phyloP scores from a whole-genome alignment of 2,329 filamentous ascomycete genomes.

The Trematosphaeria pertusa region DNA sequence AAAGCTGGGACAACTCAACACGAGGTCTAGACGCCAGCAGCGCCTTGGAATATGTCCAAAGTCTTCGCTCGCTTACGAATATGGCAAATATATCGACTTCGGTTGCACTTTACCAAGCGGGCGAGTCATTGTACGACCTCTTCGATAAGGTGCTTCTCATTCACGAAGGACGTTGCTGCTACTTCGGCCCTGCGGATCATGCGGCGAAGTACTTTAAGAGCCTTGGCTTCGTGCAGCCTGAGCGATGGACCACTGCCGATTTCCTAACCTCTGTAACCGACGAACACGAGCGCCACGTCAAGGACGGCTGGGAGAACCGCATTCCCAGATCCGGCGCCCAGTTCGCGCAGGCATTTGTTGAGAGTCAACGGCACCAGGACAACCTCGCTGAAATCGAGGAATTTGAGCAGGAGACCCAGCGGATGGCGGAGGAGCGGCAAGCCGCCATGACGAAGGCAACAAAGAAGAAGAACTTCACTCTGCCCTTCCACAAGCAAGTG shows the following conservation, averaged over 20 bases:
- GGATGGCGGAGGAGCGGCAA: constrained; percentile 38
- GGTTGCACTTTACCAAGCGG: constrained; percentile 76
- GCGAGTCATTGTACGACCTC: constrained; percentile 47
- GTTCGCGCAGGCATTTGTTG: constrained; percentile 56
- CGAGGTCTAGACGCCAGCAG: constrained; percentile 76
- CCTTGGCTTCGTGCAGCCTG: constrained; percentile 71
- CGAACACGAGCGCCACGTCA: constrained; percentile 63
- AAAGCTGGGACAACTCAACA: constrained; percentile 67
- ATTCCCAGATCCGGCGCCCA: constrained; percentile 63
- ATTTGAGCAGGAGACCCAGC: constrained; percentile 44
- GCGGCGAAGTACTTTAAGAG: constrained; percentile 71
- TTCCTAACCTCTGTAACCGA: constrained; percentile 76
- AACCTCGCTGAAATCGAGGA: constrained; percentile 51
- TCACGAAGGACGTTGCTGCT: constrained; percentile 54
- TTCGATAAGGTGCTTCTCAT: constrained; percentile 52
- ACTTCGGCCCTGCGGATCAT: constrained; percentile 67
- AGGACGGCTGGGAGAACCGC: constrained; percentile 63
- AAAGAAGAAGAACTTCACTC: constrained; percentile 51
- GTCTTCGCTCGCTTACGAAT: constrained; percentile 69
- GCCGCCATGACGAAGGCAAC: constrained; percentile 44
- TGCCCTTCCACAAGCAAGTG: constrained; percentile 50
- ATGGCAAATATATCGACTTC: constrained; percentile 67
- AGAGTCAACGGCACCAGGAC: constrained; percentile 45
- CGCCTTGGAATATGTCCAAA: constrained; percentile 75
- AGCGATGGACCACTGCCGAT: constrained; percentile 72